phyloP scores from a whole-genome alignment of 2,329 filamentous ascomycete species.

The Arthroderma uncinatum region DNA sequence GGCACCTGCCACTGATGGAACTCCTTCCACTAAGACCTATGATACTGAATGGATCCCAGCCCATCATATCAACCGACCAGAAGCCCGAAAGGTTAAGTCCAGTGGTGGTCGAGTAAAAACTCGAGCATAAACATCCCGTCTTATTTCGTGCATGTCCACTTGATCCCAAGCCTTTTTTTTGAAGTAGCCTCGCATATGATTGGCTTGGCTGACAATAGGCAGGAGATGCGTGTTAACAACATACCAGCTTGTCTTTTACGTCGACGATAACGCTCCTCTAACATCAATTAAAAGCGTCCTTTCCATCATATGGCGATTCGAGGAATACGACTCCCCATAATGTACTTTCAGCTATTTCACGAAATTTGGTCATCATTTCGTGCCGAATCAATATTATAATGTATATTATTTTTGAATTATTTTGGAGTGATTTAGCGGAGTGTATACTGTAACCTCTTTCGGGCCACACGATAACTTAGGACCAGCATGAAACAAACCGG shows the following conservation, averaged over 20 bases:
- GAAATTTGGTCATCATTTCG: background rate
- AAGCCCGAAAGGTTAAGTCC: constrained; percentile 50
- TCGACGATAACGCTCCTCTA: no score
- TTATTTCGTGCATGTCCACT: background rate
- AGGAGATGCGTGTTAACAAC: no score
- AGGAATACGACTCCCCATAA: background rate
- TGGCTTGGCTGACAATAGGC: background rate
- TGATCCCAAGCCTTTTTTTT: background rate
- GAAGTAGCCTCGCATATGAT: background rate
- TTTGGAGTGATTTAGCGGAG: background rate
- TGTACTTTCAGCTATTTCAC: background rate
- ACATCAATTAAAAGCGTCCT: background rate
- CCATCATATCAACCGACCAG: constrained; percentile 76
- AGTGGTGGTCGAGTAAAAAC: constrained; percentile 22
- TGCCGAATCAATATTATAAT: background rate
- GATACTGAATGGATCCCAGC: constrained; percentile 91
- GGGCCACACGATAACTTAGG: background rate
- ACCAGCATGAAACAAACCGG: background rate
- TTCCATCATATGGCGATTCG: background rate
- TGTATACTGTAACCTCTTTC: background rate
- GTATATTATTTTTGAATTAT: background rate
- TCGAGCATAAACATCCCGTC: constrained; percentile 8
- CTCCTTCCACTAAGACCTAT: constrained; percentile 61
- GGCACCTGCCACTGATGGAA: constrained; percentile 55
- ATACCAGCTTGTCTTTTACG: no score